Evolutionary conservation across 352 stramenopile species (phyloP), one percentile per base, ranked within the genome.

Genomic region (Phytophthora citrophthora): DNA sequence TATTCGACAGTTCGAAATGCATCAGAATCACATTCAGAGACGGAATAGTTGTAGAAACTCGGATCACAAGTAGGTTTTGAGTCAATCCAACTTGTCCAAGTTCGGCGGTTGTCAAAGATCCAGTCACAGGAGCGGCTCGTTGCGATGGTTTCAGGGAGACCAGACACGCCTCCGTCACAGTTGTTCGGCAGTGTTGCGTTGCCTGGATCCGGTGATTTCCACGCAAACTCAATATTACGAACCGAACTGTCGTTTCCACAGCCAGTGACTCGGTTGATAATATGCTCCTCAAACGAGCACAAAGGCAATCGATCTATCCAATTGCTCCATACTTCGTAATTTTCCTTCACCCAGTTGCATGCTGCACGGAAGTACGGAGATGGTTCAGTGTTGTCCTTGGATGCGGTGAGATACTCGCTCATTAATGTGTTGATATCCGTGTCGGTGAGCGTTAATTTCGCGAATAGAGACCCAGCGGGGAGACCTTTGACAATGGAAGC

Each of bases 261-360:
- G 9, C 57, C 74, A 0, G 54, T 51, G 1, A 81, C 56, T 2
- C 20, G 27, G 47, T 72, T 72, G 11, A 54, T 12, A 8, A 83
- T 70, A 32, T 86, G 61, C 0, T 29, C n/a, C 2, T 74, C 60
- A 4, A 84, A 62, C 1, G 60, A 72, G 32, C 76, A 84, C 3
- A 79, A 11, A 0, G 70, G 75, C 11, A 84, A 1, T 6, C 59
- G 72, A 1, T 83, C 64, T 2, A 84, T 12, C 81, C 79, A 90
- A 0, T 72, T 41, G 12, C 46, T 73, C 81, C 79, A 90, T 1
- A 55, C 34, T 13, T 74, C 54, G 43, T 86, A 91, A 44, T 89
- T 89, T 0, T 44, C 31, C 29, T 77, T 76, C 8, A 89, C 60
- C 79, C 82, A 91, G 15, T 67, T 71, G 55, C 81, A 90, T 1